phyloP scores from a whole-genome alignment of 345 rosid genomes.

The Zanthoxylum bungeanum region DNA sequence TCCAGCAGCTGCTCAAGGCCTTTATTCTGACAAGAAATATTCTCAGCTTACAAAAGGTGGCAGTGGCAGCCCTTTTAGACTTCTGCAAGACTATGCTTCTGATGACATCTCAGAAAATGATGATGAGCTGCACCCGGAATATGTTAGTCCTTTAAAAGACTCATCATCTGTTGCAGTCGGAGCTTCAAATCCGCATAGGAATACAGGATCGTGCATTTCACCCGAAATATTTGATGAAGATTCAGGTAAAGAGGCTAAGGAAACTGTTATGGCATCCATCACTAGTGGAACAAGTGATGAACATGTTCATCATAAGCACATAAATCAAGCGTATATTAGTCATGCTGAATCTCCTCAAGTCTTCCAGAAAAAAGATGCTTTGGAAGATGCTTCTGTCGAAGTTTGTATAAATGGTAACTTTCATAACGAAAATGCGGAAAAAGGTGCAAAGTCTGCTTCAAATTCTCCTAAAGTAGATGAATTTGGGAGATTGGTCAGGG shows the following conservation, averaged over 20 bases:
- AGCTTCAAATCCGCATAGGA: slow-evolving; percentile 7
- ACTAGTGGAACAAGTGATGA: slow-evolving; percentile 15
- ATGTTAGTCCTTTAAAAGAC: slow-evolving; percentile 7
- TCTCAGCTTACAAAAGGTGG: slow-evolving; percentile 20
- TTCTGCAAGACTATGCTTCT: slow-evolving; percentile 49
- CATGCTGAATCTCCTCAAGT: slow-evolving; percentile 21
- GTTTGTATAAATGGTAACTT: slow-evolving; percentile 16
- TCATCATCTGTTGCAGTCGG: slow-evolving; percentile 19
- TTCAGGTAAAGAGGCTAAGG: slow-evolving; percentile 17
- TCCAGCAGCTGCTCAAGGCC: slow-evolving; percentile 15
- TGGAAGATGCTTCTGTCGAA: slow-evolving; percentile 17
- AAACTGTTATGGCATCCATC: slow-evolving; percentile 13
- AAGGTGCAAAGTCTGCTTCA: slow-evolving; percentile 23
- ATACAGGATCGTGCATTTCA: slow-evolving; percentile 13
- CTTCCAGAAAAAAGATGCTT: slow-evolving; percentile 17
- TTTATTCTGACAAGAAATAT: slow-evolving; percentile 14
- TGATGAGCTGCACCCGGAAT: slow-evolving; percentile 9
- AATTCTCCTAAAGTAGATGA: slow-evolving; percentile 43
- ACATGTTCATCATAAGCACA: slow-evolving; percentile 11
- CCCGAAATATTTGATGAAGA: slow-evolving; percentile 1
- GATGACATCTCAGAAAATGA: slow-evolving; percentile 42
- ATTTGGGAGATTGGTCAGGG: slow-evolving; percentile 56
- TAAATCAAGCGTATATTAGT: slow-evolving; percentile 9
- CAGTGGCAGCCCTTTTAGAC: slow-evolving; percentile 43
- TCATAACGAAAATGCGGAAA: slow-evolving; percentile 26